Evolutionary conservation across 1,284 basidiomycete genomes (phyloP).

Genomic region (Tilletia horrida): DNA sequence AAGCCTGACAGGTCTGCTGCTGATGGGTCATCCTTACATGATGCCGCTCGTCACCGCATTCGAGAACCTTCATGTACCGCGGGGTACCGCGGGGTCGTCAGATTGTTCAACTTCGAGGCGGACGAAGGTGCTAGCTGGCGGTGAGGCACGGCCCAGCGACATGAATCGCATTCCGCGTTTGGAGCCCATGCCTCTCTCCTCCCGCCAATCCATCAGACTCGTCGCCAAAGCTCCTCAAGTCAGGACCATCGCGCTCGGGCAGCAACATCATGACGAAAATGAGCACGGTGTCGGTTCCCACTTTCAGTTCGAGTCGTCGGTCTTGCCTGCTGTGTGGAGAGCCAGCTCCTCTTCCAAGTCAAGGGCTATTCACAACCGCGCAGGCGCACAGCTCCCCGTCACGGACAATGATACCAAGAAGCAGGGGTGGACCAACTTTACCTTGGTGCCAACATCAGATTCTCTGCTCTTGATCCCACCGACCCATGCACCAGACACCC

Average conservation of each 20-base stretch:
- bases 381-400: no score
- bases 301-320: background rate
- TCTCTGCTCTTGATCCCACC: background rate
- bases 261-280: background rate
- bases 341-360: background rate
- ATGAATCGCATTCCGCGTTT: background rate
- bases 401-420: no score
- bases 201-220: background rate
- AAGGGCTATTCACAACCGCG: no score
- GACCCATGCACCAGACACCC: background rate
- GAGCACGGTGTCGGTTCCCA: background rate
- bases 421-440: background rate
- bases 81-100: conserved; percentile 93
- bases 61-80: no score
- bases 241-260: background rate
- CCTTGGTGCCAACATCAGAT: background rate
- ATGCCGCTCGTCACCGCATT: conserved; percentile 85
- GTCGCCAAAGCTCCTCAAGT: background rate
- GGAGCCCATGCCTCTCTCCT: background rate
- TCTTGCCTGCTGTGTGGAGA: background rate
- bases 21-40: conserved; percentile 79
- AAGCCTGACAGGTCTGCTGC: conserved; percentile 64
- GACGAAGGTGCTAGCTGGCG: no score
- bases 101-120: conserved; percentile 81
- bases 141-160: background rate